Evolutionary conservation across 352 stramenopile genomes (phyloP).

Genomic region (Globisporangium echinulatum): DNA sequence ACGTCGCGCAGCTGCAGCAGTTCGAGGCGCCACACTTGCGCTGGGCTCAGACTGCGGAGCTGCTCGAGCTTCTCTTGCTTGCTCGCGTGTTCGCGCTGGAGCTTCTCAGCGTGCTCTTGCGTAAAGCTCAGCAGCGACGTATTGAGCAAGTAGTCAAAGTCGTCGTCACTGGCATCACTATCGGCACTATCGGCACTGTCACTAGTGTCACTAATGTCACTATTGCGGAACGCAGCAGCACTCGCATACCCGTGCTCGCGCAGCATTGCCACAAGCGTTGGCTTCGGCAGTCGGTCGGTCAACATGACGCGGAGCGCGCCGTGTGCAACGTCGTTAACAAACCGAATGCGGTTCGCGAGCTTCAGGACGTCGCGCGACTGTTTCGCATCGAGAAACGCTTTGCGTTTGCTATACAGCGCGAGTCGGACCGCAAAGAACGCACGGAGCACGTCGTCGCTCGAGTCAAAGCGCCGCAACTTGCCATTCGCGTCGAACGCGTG

Average conservation of each 20-base stretch:
- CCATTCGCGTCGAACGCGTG: slow-evolving; percentile 92
- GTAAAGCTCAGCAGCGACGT: slow-evolving; percentile 98
- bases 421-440: slow-evolving; percentile 93
- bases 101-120: slow-evolving; percentile 90
- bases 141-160: slow-evolving; percentile 98
- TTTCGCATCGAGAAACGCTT: slow-evolving; percentile 74
- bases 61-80: slow-evolving; percentile 87
- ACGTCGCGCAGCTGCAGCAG: slow-evolving; percentile 45
- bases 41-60: slow-evolving; percentile 79
- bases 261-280: slow-evolving; percentile 45
- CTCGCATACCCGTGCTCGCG: slow-evolving; percentile 38
- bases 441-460: slow-evolving; percentile 87
- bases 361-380: slow-evolving; percentile 83
- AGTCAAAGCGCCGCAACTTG: slow-evolving; percentile 91
- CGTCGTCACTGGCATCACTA: slow-evolving; percentile 18
- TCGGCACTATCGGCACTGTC: slow-evolving; percentile 27
- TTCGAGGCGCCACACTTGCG: slow-evolving; percentile 85
- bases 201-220: slow-evolving; percentile 11
- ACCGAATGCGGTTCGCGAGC: slow-evolving; percentile 96
- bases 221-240: slow-evolving; percentile 32
- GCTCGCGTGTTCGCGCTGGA: slow-evolving; percentile 87
- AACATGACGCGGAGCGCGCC: slow-evolving; percentile 90
- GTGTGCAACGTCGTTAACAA: slow-evolving; percentile 94
- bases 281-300: slow-evolving; percentile 64
- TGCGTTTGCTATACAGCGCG: slow-evolving; percentile 81